These are phyloP conservation scores for Penicillium sp. DNA, from an alignment of 2,329 filamentous ascomycete species.

Conservation along the genomic window DNA sequence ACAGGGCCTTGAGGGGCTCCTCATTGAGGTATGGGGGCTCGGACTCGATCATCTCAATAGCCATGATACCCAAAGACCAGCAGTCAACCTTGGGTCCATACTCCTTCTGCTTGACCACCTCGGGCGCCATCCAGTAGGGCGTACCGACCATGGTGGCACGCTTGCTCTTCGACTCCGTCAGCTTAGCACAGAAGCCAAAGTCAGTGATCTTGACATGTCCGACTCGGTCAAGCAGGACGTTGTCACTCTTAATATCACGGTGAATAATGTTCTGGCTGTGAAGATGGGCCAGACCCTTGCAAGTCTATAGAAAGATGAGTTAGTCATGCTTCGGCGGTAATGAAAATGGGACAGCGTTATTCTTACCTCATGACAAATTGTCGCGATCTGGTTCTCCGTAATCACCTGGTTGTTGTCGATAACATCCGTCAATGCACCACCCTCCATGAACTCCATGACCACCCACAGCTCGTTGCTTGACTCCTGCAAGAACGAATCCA, in stretches of 20 bases:
- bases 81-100: slow-evolving; percentile 98
- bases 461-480: slow-evolving; percentile 98
- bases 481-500: slow-evolving; percentile 95
- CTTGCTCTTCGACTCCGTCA: slow-evolving; percentile 95
- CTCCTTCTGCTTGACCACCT: slow-evolving; percentile 99
- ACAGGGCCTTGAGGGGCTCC: slow-evolving; percentile 94
- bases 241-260: slow-evolving; percentile 99
- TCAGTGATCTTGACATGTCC: slow-evolving; percentile 99
- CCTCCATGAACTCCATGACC: slow-evolving; percentile 99
- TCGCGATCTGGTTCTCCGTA: slow-evolving; percentile 95
- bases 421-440: slow-evolving; percentile 94
- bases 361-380: slow-evolving; percentile 91
- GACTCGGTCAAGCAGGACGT: slow-evolving; percentile 89
- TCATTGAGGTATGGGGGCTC: slow-evolving; percentile 98
- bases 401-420: slow-evolving; percentile 97
- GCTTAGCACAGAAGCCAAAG: slow-evolving; percentile 98
- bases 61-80: slow-evolving; percentile 99
- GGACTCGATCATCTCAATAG: slow-evolving; percentile 99
- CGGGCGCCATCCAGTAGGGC: slow-evolving; percentile 99
- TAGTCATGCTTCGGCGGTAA: background rate
- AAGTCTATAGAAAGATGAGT: slow-evolving; percentile 68
- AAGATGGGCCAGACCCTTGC: slow-evolving; percentile 90
- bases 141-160: slow-evolving; percentile 99
- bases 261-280: slow-evolving; percentile 98
- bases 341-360: background rate